Conservation (phyloP, 352 stramenopile genomes). For the Globisporangium cederbergense region DNA sequence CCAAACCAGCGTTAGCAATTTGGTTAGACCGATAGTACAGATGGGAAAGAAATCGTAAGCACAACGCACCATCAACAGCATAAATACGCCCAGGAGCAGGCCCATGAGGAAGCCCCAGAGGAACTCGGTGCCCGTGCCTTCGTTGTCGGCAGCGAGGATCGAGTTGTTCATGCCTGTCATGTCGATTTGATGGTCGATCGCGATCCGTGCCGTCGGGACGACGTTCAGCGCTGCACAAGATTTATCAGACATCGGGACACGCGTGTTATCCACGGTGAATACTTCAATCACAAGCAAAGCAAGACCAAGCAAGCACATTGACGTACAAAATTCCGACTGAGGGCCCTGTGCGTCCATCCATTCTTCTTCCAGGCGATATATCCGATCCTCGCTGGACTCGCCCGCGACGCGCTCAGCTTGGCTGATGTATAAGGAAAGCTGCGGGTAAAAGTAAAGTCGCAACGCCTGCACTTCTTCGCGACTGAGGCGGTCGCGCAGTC, state of each 20-base stretch:
- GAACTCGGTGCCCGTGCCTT: constrained; percentile 87
- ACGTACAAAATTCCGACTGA: constrained; percentile 83
- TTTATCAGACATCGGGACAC: neutral
- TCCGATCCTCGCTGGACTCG: constrained; percentile 83
- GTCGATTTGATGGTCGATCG: constrained; percentile 83
- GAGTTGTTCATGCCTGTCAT: constrained; percentile 82
- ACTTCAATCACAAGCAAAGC: neutral
- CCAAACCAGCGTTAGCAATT: neutral
- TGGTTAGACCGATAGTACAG: constrained; percentile 3
- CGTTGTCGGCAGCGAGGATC: constrained; percentile 81
- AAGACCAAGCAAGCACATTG: neutral
- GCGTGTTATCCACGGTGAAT: neutral
- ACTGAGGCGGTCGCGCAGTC: constrained; percentile 76
- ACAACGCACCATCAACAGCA: constrained; percentile 81
- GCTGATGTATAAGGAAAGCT: constrained; percentile 82
- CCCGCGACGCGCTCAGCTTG: constrained; percentile 70
- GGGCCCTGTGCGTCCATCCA: constrained; percentile 87
- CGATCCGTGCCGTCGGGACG: constrained; percentile 57
- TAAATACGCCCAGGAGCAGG: constrained; percentile 85
- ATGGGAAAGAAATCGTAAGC: neutral
- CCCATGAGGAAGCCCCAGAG: constrained; percentile 88
- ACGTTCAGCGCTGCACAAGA: constrained; percentile 67
- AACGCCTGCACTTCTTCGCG: constrained; percentile 83
- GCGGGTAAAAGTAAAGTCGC: constrained; percentile 84
- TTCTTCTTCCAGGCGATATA: constrained; percentile 86